These are phyloP conservation scores for Clarireedia hainanense DNA, from an alignment of 2,329 filamentous ascomycete genomes.

Conservation along the genomic window DNA sequence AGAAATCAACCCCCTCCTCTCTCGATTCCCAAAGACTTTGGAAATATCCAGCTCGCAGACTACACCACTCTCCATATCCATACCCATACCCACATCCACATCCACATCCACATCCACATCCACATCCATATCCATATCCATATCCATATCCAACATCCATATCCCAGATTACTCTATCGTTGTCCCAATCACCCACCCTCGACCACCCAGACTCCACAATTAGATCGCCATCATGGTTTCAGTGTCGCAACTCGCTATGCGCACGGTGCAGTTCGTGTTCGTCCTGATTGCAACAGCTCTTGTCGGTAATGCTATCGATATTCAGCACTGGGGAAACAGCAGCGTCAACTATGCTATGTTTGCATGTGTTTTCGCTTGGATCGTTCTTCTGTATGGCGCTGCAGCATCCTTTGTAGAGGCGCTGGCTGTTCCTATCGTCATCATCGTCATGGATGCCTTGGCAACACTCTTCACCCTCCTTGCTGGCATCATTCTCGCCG, in stretches of 20 bases:
- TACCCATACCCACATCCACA: no score
- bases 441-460: constrained; percentile 48
- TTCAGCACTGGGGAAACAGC: constrained; percentile 54
- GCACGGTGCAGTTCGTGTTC: constrained; percentile 23
- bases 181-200: not conserved
- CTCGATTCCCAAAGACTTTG: no score
- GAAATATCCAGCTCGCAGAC: no score
- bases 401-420: constrained; percentile 45
- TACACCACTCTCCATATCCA: no score
- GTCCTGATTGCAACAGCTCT: constrained; percentile 26
- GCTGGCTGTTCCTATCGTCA: constrained; percentile 41
- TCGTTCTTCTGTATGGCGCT: constrained; percentile 56
- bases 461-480: constrained; percentile 61
- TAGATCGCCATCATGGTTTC: constrained; percentile 15
- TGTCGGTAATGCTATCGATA: constrained; percentile 27
- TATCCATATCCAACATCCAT: no score
- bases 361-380: constrained; percentile 56
- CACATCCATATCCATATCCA: no score
- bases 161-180: no score
- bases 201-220: not conserved
- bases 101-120: no score
- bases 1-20: no score
- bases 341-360: constrained; percentile 57
- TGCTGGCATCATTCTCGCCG: constrained; percentile 60
- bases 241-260: constrained; percentile 19